Evolutionary conservation across 129 eudicot species (phyloP).

Genomic region (Arctium minus): DNA sequence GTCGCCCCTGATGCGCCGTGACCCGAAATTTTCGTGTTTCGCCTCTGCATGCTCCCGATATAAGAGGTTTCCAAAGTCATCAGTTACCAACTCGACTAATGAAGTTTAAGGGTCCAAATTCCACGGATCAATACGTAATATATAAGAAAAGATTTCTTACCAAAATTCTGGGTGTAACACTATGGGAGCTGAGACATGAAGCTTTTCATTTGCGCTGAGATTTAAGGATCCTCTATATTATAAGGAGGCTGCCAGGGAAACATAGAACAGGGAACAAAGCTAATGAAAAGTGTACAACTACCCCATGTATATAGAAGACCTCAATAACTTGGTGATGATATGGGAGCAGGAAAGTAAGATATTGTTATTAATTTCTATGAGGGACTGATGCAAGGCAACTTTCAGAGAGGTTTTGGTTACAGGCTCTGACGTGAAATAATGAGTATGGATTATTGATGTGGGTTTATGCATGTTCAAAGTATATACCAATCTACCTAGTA

Average conservation of each 20-base stretch:
- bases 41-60: too few species aligned
- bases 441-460: neutral
- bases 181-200: neutral
- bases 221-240: neutral
- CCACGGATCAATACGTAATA: too few species aligned
- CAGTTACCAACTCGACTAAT: too few species aligned
- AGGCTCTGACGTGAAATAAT: neutral
- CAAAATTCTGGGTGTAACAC: too few species aligned
- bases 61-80: too few species aligned
- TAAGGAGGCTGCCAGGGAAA: neutral
- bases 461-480: neutral
- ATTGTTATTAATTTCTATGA: neutral
- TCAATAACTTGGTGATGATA: neutral
- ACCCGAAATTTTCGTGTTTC: too few species aligned
- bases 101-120: too few species aligned
- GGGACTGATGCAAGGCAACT: slow-evolving; percentile 1
- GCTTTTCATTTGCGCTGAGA: neutral
- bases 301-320: neutral
- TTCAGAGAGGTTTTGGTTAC: neutral
- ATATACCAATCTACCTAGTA: neutral
- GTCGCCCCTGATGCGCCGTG: too few species aligned
- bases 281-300: neutral
- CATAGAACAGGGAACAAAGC: neutral
- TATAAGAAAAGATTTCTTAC: too few species aligned
- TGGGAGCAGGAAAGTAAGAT: neutral